Base-by-base conservation (phyloP, 352 stramenopile species). In the Peronospora farinosa region DNA sequence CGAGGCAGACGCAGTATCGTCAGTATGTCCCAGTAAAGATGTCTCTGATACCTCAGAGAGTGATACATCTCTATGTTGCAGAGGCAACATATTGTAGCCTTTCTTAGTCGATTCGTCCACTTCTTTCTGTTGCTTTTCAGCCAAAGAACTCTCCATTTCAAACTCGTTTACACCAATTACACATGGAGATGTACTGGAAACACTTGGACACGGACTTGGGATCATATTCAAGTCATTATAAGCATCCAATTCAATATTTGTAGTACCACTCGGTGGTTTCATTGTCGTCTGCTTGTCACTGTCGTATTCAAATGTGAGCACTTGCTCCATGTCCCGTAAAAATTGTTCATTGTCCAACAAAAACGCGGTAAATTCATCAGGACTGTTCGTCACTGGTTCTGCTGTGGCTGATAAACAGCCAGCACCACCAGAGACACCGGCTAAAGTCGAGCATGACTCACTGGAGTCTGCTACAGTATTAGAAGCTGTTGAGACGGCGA, bases 261-360 rank as follows among this genome's bases (percentile, higher is more conserved):
- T n/a, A n/a, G 65, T 58, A 30, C 67, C 50, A 51, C 66, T 50
- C 44, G 51, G 35, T n/a, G 32, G 30, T 16, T 52, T 67, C 47
- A 53, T 42, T 63, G 53, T 32, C 28, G 52, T 53, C 44, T 54
- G 48, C 51, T 50, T 54, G 35, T 56, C 45, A 15, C 2, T 13
- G 21, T 65, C 51, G 19, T 59, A 53, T 30, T 78, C 67, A 30
- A 83, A 40, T 43, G 66, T 65, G 41, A 73, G 68, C 36, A 73
- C 63, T 36, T 77, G 72, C 39, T 80, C 70, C 65, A 80, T 72
- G 25, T 80, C 67, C 17, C 60, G 50, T 10, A 85, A 40, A 48
- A 85, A 78, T n/a, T 78, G 63, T 41, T 85, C 76, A 25, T 65
- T 60, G 49, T 80, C 68, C 51, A 84, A 57, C 47, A 85, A 33